Percentiles rank a stretch among this genome's conserved stretches.
These are phyloP conservation scores for Hamigera avellanea DNA, from an alignment of 495 filamentous ascomycete species.

Conservation along the genomic window DNA sequence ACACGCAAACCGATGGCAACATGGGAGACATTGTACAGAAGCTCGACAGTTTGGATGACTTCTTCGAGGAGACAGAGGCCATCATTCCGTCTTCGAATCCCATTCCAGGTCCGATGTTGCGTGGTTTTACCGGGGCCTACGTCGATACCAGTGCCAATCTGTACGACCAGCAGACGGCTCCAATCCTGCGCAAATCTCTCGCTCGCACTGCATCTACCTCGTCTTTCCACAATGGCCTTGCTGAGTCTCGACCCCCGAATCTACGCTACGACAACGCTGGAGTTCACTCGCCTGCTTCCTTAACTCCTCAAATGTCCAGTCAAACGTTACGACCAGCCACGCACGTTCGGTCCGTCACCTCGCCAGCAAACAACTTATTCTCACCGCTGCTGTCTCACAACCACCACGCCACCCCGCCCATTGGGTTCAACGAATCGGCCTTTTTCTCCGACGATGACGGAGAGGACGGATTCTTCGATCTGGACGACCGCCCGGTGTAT, in stretches of 20 bases:
- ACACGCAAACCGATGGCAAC: constrained; percentile 62
- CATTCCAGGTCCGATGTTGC: constrained; percentile 41
- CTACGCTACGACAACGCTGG: constrained; percentile 48
- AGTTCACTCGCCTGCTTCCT: constrained; percentile 38
- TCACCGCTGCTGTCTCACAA: constrained; percentile 11
- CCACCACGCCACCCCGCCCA: constrained; percentile 13
- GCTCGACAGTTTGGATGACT: constrained; percentile 87
- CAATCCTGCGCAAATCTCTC: constrained; percentile 77
- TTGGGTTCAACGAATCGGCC: constrained; percentile 28
- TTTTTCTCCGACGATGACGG: constrained; percentile 48
- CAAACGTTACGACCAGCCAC: constrained; percentile 39
- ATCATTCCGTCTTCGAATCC: constrained; percentile 33
- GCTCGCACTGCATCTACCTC: constrained; percentile 56
- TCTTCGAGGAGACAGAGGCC: constrained; percentile 63
- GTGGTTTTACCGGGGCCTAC: constrained; percentile 50
- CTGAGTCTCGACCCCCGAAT: constrained; percentile 52
- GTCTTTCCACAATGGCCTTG: constrained; percentile 83
- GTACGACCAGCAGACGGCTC: constrained; percentile 88
- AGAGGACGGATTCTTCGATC: constrained; percentile 36
- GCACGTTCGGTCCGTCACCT: constrained; percentile 64
- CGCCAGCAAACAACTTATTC: constrained; percentile 49
- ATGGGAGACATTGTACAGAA: constrained; percentile 81
- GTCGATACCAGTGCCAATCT: constrained; percentile 72
- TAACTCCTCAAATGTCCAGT: constrained; percentile 12
- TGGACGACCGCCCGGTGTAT: constrained; percentile 36